phyloP scores from a whole-genome alignment of 495 filamentous ascomycete genomes.

The Penicillium egyptiacum region DNA sequence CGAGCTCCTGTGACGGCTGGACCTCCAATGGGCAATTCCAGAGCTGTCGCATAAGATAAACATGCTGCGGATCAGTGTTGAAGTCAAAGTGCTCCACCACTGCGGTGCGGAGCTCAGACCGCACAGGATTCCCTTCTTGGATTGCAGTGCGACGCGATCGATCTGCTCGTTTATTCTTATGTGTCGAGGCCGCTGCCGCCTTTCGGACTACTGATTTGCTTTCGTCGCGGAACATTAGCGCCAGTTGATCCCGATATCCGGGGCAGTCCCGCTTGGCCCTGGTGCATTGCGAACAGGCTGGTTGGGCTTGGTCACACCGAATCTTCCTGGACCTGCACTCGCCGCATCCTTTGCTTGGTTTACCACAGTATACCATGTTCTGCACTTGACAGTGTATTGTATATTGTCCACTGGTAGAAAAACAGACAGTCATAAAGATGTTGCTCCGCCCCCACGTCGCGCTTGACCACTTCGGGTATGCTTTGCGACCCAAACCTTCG shows the following conservation, averaged over 20 bases:
- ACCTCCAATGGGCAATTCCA: conserved; percentile 22
- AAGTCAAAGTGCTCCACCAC: conserved; percentile 22
- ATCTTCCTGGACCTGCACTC: conserved; percentile 69
- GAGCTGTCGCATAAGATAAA: conserved; percentile 6
- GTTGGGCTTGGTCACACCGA: conserved; percentile 63
- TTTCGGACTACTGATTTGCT: conserved; percentile 67
- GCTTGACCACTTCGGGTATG: conserved; percentile 16
- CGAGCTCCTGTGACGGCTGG: conserved; percentile 25
- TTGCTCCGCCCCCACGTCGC: conserved; percentile 7
- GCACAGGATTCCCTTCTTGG: conserved; percentile 22
- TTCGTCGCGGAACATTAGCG: conserved; percentile 73
- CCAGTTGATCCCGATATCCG: conserved; percentile 67
- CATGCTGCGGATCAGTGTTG: conserved; percentile 21
- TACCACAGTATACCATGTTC: conserved; percentile 71
- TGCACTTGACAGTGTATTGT: background rate
- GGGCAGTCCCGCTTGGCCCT: conserved; percentile 66
- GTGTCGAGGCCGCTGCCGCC: conserved; percentile 43
- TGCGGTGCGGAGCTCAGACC: conserved; percentile 1
- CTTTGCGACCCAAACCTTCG: conserved; percentile 13
- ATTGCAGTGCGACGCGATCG: conserved; percentile 22
- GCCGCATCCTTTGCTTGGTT: conserved; percentile 71
- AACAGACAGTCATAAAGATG: background rate
- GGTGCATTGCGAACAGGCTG: conserved; percentile 66
- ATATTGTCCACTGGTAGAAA: background rate
- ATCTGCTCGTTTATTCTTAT: conserved; percentile 10